Percentiles rank a stretch among this genome's conserved stretches.
Evolutionary conservation across 139 green algal genomes (phyloP).

Genomic region (Deuterostichococcus epilithicus): DNA sequence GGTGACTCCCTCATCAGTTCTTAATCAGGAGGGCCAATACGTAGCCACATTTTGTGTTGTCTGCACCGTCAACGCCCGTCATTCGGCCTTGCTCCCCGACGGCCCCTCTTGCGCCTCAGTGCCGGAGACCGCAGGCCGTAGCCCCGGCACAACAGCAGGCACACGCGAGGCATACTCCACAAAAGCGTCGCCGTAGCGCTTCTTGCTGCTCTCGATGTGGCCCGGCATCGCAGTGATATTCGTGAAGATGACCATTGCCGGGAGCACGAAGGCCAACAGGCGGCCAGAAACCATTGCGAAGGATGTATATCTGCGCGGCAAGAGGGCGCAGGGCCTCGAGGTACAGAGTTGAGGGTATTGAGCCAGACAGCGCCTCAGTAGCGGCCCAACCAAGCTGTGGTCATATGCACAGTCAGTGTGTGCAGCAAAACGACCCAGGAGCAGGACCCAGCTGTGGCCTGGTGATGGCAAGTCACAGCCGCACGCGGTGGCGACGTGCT

Average conservation of each 20-base stretch:
- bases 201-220: not conserved
- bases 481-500: no score
- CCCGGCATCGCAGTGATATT: not conserved
- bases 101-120: not conserved
- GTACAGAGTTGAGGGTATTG: no score
- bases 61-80: not conserved
- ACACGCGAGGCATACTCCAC: not conserved
- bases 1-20: no score
- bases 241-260: not conserved
- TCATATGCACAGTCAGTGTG: no score
- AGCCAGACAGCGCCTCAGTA: no score
- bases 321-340: no score
- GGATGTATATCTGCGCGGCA: not conserved
- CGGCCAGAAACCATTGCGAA: not conserved
- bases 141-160: not conserved
- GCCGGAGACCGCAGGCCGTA: not conserved
- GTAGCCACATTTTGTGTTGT: no score
- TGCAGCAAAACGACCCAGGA: no score
- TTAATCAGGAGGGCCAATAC: no score
- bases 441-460: no score
- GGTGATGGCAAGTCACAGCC: no score
- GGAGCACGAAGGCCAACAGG: not conserved
- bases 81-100: not conserved
- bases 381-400: no score
- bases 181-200: not conserved